Evolutionary conservation across 495 filamentous ascomycete genomes (phyloP).

Genomic region (Rhypophila decipiens): DNA sequence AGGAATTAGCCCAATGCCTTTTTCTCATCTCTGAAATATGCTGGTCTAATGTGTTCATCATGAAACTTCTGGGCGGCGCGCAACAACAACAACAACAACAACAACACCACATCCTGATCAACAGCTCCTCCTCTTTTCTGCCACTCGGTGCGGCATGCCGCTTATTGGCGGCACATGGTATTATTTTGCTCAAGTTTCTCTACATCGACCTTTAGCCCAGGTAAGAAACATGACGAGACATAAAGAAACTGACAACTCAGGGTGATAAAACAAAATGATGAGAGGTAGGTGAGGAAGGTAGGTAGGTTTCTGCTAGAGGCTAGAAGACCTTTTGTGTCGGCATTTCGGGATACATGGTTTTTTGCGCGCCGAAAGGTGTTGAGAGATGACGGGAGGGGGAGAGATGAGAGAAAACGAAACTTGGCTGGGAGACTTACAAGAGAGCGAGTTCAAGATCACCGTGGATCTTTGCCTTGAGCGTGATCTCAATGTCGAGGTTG

Average conservation of each 20-base stretch:
- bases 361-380: not conserved
- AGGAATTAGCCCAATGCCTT: slow-evolving; percentile 28
- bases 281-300: not conserved
- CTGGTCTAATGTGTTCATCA: slow-evolving; percentile 5
- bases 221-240: slow-evolving; percentile 19
- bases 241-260: slow-evolving; percentile 1
- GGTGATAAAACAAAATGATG: slow-evolving; percentile 1
- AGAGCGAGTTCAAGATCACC: slow-evolving; percentile 81
- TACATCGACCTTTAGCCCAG: slow-evolving; percentile 31
- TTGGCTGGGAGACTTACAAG: slow-evolving; percentile 54
- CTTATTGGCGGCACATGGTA: too few relatives aligned
- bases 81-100: not conserved
- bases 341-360: slow-evolving; percentile 6
- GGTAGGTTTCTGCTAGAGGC: slow-evolving; percentile 5
- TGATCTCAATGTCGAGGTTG: slow-evolving; percentile 84
- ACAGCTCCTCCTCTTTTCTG: not conserved
- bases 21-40: too few relatives aligned
- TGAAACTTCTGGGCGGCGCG: not conserved
- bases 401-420: slow-evolving; percentile 2
- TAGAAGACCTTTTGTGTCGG: slow-evolving; percentile 12
- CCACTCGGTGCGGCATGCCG: too few relatives aligned
- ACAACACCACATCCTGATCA: not conserved
- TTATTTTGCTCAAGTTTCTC: slow-evolving; percentile 26
- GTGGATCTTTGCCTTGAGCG: slow-evolving; percentile 88
- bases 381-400: not conserved